phyloP scores from a whole-genome alignment of 352 stramenopile genomes.

The Phytopythium delawarense region DNA sequence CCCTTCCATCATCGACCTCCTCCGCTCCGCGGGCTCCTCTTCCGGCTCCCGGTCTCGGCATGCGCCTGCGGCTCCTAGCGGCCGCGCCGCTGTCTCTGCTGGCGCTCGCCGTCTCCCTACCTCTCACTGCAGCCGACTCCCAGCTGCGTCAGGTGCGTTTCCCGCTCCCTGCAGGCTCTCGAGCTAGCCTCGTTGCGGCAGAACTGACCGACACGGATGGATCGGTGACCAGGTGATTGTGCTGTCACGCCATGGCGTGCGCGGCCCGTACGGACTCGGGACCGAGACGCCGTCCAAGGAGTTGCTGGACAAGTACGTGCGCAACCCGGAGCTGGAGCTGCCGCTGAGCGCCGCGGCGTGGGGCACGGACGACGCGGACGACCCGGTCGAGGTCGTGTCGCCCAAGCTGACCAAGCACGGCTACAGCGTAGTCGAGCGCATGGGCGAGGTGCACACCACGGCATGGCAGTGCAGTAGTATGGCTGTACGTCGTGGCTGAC shows the following conservation, averaged over 20 bases:
- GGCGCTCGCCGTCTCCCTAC: constrained; percentile 8
- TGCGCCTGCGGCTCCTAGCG: constrained; percentile 5
- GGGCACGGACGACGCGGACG: constrained; percentile 64
- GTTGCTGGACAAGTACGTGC: constrained; percentile 55
- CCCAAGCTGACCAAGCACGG: constrained; percentile 81
- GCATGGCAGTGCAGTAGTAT: neutral
- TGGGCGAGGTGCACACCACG: constrained; percentile 45
- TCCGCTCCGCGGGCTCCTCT: no score
- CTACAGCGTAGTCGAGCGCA: constrained; percentile 50
- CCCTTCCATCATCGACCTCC: no score
- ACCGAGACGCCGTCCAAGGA: constrained; percentile 40
- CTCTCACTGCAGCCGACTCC: neutral
- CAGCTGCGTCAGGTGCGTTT: constrained; percentile 26
- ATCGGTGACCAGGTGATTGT: constrained; percentile 46
- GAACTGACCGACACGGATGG: no score
- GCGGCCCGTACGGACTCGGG: constrained; percentile 66
- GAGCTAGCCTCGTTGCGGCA: no score
- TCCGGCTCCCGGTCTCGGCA: no score
- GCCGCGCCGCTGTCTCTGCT: constrained; percentile 2
- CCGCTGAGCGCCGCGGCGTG: constrained; percentile 49
- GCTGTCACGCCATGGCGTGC: constrained; percentile 66
- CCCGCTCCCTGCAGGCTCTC: no score
- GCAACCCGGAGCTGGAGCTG: constrained; percentile 51
- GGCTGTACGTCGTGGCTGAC: no score
- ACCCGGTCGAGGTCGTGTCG: constrained; percentile 56